Base-by-base conservation (phyloP, 495 filamentous ascomycete genomes). In the Pseudotulostoma volvatum region DNA sequence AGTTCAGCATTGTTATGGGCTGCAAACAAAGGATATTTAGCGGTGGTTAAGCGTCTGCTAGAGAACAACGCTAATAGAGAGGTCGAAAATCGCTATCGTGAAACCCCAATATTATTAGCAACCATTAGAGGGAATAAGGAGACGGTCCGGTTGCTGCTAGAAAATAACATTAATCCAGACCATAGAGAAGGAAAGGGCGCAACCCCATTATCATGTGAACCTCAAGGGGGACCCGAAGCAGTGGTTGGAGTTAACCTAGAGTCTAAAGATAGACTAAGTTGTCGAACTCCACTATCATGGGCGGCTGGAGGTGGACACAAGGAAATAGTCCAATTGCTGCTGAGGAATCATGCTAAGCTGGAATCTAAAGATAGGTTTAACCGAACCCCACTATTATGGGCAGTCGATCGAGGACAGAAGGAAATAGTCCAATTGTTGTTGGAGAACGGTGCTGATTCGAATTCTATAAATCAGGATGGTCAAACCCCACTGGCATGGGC, bases 1-100 rank as follows among this genome's bases (percentile, higher is more conserved):
- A 44, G 48, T 32, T 55, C 44, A 13, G 52, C 46, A 13, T 36
- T 58, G 34, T 17, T 44, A 1, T 56, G 44, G 50, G 50, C 55
- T 36, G 53, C 46, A 4, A 18, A 17, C 11, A 15, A 36, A 28
- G 42, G 46, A 4, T 17, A 28, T 1, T 16, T 30, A 16, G 23
- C 0, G 5, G 37, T 32, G 2, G 33, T 36, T 34, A 11, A 20
- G 20, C 17, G 20, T 7, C 13, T 37, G 1, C 7, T 37, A 8
- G 7, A 8, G 16, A n/a, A 37, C 17, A 8, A n/a, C 2, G 35
- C 37, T 19, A 37, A 47, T 34, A 11, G 17, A 1, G 37, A 43
- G 25, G n/a, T 38, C 17, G 38, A 9, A 17, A 30, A 23, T 3
- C 18, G 32, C 7, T 9, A 40, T 21, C 18, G 28, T 2, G 23